Conservation (phyloP, 129 eudicot species). For the Flaveria trinervia region DNA sequence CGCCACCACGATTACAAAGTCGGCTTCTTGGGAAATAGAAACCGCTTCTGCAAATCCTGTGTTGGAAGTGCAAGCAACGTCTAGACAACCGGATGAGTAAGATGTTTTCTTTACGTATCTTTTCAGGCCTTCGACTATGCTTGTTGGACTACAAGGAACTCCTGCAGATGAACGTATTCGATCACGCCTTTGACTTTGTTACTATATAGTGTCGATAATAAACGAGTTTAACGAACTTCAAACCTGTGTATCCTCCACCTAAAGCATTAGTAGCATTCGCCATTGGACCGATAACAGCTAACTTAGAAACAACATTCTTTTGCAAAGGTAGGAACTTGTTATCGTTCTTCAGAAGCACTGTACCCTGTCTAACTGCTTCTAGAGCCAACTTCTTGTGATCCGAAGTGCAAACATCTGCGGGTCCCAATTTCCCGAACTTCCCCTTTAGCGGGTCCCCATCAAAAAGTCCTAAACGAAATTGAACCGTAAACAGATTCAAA, state of each 20-base stretch:
- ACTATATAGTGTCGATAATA: not conserved
- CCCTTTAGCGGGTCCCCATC: constrained; percentile 66
- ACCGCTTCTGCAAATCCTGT: constrained; percentile 55
- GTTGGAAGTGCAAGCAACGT: constrained; percentile 66
- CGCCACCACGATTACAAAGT: constrained; percentile 68
- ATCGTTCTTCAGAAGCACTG: constrained; percentile 84
- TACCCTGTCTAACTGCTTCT: constrained; percentile 87
- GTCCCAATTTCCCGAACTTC: constrained; percentile 57
- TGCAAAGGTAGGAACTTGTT: constrained; percentile 69
- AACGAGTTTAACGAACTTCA: not conserved
- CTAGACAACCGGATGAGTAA: constrained; percentile 64
- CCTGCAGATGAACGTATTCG: constrained; percentile 40
- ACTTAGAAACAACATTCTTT: constrained; percentile 52
- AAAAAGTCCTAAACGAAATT: constrained; percentile 73
- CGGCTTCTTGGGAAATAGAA: constrained; percentile 64
- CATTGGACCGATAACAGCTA: constrained; percentile 88
- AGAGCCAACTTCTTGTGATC: constrained; percentile 70
- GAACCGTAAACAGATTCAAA: constrained; percentile 66
- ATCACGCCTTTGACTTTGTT: too few species aligned
- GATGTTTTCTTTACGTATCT: constrained; percentile 44
- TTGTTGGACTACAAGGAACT: constrained; percentile 63
- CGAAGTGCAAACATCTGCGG: constrained; percentile 62
- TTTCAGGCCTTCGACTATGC: constrained; percentile 62
- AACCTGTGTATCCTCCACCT: constrained; percentile 91
- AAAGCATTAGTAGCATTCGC: constrained; percentile 57